Conservation (phyloP, 2,329 filamentous ascomycete species). For the Diaporthe nobilis region DNA sequence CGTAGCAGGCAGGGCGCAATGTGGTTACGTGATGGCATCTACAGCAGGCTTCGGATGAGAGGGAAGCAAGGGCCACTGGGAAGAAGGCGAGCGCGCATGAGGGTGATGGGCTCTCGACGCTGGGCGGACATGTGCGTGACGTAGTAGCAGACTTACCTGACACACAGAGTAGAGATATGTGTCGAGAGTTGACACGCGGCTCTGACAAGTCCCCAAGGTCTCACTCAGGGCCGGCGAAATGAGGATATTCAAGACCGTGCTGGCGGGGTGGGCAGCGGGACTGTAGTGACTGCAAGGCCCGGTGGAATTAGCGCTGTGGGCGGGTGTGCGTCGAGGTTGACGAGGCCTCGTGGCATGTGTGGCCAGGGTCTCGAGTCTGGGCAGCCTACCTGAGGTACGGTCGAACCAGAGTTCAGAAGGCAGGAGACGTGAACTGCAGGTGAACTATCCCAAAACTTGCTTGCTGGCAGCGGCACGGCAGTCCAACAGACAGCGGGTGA, state of each 20-base stretch:
- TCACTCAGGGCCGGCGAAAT: conserved; percentile 11
- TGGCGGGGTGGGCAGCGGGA: conserved; percentile 24
- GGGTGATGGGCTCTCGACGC: background rate
- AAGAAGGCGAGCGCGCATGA: conserved; percentile 11
- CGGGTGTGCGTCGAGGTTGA: conserved; percentile 8
- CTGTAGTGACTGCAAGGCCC: conserved; percentile 3
- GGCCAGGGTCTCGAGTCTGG: conserved; percentile 20
- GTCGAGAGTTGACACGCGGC: conserved; percentile 15
- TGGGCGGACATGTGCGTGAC: conserved; percentile 1
- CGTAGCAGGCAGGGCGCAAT: background rate
- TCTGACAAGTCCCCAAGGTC: conserved; percentile 24
- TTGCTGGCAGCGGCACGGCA: conserved; percentile 7
- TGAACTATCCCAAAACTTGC: background rate
- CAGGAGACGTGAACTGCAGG: background rate
- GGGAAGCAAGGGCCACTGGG: background rate
- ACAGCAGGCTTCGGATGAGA: background rate
- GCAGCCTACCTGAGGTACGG: conserved; percentile 15
- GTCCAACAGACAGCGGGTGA: background rate
- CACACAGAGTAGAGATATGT: conserved; percentile 7
- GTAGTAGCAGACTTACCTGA: conserved; percentile 17
- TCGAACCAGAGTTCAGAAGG: background rate
- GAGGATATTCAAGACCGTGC: conserved; percentile 31
- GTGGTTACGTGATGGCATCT: conserved; percentile 6
- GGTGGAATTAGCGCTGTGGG: conserved; percentile 21
- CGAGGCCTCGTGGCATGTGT: conserved; percentile 12